Base-by-base conservation (phyloP, 1,284 basidiomycete genomes). In the Ceratobasidium sp. region DNA sequence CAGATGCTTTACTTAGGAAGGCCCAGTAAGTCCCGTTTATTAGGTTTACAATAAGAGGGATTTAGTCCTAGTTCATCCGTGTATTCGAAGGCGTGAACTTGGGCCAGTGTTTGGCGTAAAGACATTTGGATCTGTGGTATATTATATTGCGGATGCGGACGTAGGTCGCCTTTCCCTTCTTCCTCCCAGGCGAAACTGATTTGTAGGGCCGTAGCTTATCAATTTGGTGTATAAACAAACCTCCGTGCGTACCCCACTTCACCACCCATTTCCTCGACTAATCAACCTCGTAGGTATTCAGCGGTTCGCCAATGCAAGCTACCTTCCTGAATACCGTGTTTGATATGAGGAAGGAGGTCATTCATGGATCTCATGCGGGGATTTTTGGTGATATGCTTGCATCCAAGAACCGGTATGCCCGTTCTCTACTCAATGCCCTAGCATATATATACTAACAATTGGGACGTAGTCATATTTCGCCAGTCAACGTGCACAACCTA, bases 91-190 rank as follows among this genome's bases (percentile, higher is more conserved):
- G 29, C 62, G 23, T 36, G 62, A 53, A 23, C 42, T 67, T 13
- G 64, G 64, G 3, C 53, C 64, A 7, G 53, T 67, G 23, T 67
- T 67, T 56, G 64, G 64, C 7, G 53, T 67, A 39, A 56, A 44
- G 30, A 21, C 27, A 21, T 67, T 67, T 56, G 64, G 64, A 29
- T 53, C 23, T 11, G 46, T 44, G 19, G 11, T 56, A 19, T 67
- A 67, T 21, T 46, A 67, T 33, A 42, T 67, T 21, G 27, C 64
- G 4, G 64, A 67, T 21, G 29, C 64, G 8, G 64, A 67, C 39
- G 64, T 56, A 49, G 49, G 64, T 25, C 25, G 1, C 3, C 21
- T n/a, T n/a, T 25, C 29, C 14, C 11, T 47, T 56, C 14, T 11
- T 6, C 9, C 2, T 3, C 27, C 8, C 25, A 9, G 16, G 25